phyloP scores from a whole-genome alignment of 371 early-diverging fungal genomes.

The Mortierella sp. region DNA sequence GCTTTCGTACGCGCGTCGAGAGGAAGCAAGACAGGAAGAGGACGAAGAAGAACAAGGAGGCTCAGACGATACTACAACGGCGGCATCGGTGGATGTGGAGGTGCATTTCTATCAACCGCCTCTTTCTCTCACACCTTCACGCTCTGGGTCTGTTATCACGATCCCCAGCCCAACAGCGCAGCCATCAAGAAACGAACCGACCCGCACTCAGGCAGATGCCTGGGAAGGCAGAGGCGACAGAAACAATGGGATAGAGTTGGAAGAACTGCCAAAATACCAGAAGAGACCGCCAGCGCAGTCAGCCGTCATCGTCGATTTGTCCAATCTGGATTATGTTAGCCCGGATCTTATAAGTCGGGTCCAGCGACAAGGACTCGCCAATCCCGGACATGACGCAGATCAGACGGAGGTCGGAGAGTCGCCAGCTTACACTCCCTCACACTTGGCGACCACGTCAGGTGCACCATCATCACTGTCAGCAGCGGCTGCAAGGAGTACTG shows the following conservation, averaged over 20 bases:
- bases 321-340: slow-evolving; percentile 21
- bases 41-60: background rate
- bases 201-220: background rate
- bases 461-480: background rate
- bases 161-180: background rate
- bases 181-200: background rate
- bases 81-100: background rate
- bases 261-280: slow-evolving; percentile 27
- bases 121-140: slow-evolving; percentile 1
- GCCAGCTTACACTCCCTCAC: slow-evolving; percentile 1
- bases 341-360: slow-evolving; percentile 15
- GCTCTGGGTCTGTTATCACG: background rate
- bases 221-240: background rate
- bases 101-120: slow-evolving; percentile 29
- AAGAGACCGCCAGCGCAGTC: slow-evolving; percentile 22
- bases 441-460: background rate
- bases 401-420: background rate
- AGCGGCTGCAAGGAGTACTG: background rate
- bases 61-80: background rate
- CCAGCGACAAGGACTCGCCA: slow-evolving; percentile 5
- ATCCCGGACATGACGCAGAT: too few species aligned
- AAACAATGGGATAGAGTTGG: slow-evolving; percentile 17
- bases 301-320: slow-evolving; percentile 30
- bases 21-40: background rate
- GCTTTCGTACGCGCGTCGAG: too few species aligned